phyloP scores from a whole-genome alignment of 768 basidiomycete species.

The Gymnopilus dilepis region DNA sequence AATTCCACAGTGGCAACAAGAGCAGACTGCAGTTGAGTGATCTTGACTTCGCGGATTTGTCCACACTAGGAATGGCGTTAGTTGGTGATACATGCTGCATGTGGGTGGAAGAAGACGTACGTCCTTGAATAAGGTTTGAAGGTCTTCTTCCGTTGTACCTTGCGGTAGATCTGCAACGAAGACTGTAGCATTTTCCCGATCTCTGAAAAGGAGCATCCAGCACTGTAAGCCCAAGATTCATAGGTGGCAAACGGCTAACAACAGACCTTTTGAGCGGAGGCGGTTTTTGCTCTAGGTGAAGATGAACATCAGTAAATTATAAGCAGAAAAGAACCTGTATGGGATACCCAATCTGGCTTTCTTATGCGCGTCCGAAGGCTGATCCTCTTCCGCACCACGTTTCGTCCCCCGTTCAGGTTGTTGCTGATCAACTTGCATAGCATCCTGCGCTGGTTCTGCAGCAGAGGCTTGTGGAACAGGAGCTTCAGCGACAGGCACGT shows the following conservation, averaged over 20 bases:
- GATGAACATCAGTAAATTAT: not conserved
- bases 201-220: slow-evolving; percentile 55
- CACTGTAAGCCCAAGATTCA: not conserved
- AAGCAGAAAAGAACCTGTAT: not conserved
- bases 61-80: slow-evolving; percentile 69
- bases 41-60: slow-evolving; percentile 80
- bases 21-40: slow-evolving; percentile 62
- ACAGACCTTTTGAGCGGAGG: slow-evolving; percentile 64
- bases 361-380: slow-evolving; percentile 49
- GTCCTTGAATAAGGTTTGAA: slow-evolving; percentile 83
- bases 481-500: slow-evolving; percentile 36
- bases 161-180: slow-evolving; percentile 77
- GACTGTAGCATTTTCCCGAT: slow-evolving; percentile 94
- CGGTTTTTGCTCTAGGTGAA: slow-evolving; percentile 48
- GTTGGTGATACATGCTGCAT: not conserved
- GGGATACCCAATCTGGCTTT: slow-evolving; percentile 61
- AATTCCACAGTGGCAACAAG: slow-evolving; percentile 93
- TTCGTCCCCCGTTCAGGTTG: slow-evolving; percentile 52
- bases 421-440: slow-evolving; percentile 36
- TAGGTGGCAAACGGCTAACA: slow-evolving; percentile 12
- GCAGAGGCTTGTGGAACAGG: slow-evolving; percentile 5
- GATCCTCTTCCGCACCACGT: slow-evolving; percentile 65
- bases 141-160: slow-evolving; percentile 63
- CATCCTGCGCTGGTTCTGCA: not conserved
- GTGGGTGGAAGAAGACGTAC: slow-evolving; percentile 44